Evolutionary conservation across 1,284 basidiomycete genomes (phyloP), one percentile per base, ranked within the genome.

Genomic region (Sanghuangporus baumii): DNA sequence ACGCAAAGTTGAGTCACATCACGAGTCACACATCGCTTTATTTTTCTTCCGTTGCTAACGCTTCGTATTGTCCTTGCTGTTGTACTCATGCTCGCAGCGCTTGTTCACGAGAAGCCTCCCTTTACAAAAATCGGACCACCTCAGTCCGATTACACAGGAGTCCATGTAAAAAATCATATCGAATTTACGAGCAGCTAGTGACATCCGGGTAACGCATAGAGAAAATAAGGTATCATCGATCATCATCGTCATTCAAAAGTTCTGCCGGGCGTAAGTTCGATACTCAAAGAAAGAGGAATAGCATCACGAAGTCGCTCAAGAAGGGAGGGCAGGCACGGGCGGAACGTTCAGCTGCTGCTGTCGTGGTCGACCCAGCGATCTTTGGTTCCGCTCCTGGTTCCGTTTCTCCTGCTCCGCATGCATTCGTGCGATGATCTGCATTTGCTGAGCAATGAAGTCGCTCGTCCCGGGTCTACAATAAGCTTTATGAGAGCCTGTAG

Each of bases 381-480:
- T 81, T 67, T 81, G 76, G 69, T 83, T 80, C 12, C 75, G 75
- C 62, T 86, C 82, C 69, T 83, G 82, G 37, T 82, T 80, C 18
- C 83, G 81, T 65, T 83, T 71, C 65, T 79, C 88, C 66, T 88
- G 86, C 71, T 93, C 89, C 1, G 84, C 85, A 69, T 89, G 88
- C 79, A 91, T 84, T 37, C 84, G 81, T 36, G 79, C 78, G 79
- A 89, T 86, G 48, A 92, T 90, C 67, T 89, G 85, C 67, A 94
- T 75, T 68, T 96, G 94, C 71, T 95, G 93, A 0, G 89, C 83
- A 67, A 97, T 88, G 73, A 97, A 97, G 63, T 96, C 94, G 40
- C 86, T 84, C 7, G 94, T 95, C 36, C 87, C 86, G 16, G 87
- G 80, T 69, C 93, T 93, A 48, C 18, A 43, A 16, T 31, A 41